These are phyloP conservation scores for Paratinospora sagittata DNA, from an alignment of 164 flowering plant species.

Conservation along the genomic window DNA sequence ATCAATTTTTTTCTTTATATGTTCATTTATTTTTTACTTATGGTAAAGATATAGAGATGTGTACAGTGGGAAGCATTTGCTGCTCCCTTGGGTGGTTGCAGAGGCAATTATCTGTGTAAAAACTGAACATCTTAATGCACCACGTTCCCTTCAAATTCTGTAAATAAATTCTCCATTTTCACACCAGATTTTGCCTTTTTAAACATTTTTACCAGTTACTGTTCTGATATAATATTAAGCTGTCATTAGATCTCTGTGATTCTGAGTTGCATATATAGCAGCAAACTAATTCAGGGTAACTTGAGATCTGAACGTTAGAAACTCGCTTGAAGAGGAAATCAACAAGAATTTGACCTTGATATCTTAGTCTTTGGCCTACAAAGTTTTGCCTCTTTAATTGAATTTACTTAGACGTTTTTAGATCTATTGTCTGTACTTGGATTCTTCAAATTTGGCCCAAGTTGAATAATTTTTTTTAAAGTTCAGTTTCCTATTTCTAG, in stretches of 20 bases:
- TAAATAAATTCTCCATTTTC: conserved; percentile 9
- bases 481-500: no score
- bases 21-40: neutral
- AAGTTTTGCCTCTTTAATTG: no score
- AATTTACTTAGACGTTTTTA: no score
- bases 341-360: neutral
- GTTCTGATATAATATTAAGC: neutral
- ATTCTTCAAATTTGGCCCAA: no score
- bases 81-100: conserved; percentile 10
- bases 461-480: no score
- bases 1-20: neutral
- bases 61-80: conserved; percentile 20
- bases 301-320: no score
- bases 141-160: conserved; percentile 13
- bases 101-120: neutral
- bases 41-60: conserved; percentile 6
- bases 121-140: conserved; percentile 10
- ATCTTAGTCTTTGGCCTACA: neutral
- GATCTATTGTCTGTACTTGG: no score
- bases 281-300: no score
- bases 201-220: neutral
- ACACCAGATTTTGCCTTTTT: neutral
- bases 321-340: neutral
- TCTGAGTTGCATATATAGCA: no score
- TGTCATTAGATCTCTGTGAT: neutral